These are phyloP conservation scores for Trichoderma breve DNA, from an alignment of 2,329 filamentous ascomycete species.

Conservation along the genomic window DNA sequence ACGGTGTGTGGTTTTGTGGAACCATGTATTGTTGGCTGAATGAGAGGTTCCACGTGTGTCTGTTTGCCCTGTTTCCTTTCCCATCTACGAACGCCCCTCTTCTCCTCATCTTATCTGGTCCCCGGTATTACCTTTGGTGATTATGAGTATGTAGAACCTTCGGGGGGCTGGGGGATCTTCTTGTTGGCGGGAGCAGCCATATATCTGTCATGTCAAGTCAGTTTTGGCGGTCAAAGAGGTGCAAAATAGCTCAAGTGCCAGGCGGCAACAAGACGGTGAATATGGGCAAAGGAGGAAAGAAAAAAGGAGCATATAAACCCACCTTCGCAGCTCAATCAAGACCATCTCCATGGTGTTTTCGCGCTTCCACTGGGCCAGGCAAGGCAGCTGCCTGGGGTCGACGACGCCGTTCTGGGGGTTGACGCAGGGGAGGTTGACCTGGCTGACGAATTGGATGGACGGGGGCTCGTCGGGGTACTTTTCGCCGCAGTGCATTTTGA, in stretches of 20 bases:
- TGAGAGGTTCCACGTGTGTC: background rate
- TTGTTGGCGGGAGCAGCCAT: constrained; percentile 92
- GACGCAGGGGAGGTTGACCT: constrained; percentile 95
- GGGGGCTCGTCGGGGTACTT: constrained; percentile 89
- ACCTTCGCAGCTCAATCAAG: constrained; percentile 81
- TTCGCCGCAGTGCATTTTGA: constrained; percentile 92
- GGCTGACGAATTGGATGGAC: constrained; percentile 86
- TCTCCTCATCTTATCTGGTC: background rate
- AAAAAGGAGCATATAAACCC: constrained; percentile 25
- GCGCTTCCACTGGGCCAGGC: constrained; percentile 85
- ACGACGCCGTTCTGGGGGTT: constrained; percentile 78
- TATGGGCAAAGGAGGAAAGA: no score
- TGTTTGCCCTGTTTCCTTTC: background rate
- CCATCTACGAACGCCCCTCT: background rate
- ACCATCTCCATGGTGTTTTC: constrained; percentile 95
- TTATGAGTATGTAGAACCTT: constrained; percentile 62
- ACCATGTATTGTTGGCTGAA: background rate
- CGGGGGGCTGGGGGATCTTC: constrained; percentile 90
- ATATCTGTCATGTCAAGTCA: constrained; percentile 56
- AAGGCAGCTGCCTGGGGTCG: constrained; percentile 78
- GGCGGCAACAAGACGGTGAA: background rate
- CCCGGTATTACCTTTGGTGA: background rate
- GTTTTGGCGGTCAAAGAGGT: background rate
- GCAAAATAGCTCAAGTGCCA: background rate
- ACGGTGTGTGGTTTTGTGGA: background rate